phyloP scores from a whole-genome alignment of 306 rosid genomes.

The Corylus heterophylla region DNA sequence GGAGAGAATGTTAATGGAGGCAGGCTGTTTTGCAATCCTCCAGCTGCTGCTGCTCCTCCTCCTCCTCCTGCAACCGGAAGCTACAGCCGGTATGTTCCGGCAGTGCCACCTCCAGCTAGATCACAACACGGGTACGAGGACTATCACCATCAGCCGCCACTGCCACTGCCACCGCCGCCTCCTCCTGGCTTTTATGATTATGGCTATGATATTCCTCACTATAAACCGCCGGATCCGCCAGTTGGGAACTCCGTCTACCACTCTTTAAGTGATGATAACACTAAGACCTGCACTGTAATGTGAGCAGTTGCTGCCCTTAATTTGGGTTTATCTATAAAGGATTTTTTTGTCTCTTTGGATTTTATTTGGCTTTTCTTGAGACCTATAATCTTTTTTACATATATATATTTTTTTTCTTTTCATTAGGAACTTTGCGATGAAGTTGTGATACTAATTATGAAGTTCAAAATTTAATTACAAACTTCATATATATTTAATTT shows the following conservation, averaged over 20 bases:
- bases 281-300: not conserved
- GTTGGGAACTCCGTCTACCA: not conserved
- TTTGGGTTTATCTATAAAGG: too few species aligned
- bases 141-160: not conserved
- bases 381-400: too few species aligned
- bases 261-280: not conserved
- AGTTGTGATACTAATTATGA: too few species aligned
- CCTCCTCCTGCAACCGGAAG: not conserved
- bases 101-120: not conserved
- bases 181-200: not conserved
- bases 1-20: not conserved
- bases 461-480: too few species aligned
- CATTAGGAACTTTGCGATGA: too few species aligned
- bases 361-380: too few species aligned
- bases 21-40: not conserved
- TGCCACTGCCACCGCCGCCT: not conserved
- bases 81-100: not conserved
- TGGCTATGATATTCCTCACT: not conserved
- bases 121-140: not conserved
- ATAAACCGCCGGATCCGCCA: not conserved
- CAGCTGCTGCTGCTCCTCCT: not conserved
- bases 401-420: too few species aligned
- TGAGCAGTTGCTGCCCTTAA: not conserved
- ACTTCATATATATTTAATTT: too few species aligned
- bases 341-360: too few species aligned